Percentiles rank a stretch among this genome's conserved stretches.
Evolutionary conservation across 2,329 filamentous ascomycete genomes (phyloP).

Genomic region (Fusarium euwallaceae): DNA sequence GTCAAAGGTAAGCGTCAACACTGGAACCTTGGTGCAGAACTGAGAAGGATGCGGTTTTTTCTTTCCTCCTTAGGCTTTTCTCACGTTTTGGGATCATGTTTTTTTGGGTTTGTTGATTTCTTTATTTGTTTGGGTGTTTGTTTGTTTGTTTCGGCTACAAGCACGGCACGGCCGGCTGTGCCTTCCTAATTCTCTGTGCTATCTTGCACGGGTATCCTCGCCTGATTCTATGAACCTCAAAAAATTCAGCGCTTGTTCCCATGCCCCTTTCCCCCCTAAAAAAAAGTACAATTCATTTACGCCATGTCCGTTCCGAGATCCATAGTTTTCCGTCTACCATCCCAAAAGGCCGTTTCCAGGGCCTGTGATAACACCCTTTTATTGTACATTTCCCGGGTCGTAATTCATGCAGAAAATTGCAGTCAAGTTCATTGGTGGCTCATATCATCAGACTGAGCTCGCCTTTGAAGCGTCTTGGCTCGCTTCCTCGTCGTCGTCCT

Average conservation of each 20-base stretch:
- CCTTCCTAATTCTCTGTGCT: conserved; percentile 28
- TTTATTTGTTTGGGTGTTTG: conserved; percentile 20
- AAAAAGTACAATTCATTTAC: conserved; percentile 27
- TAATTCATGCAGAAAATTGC: conserved; percentile 32
- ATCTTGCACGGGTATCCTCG: conserved; percentile 43
- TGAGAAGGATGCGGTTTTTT: background rate
- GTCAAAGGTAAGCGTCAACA: background rate
- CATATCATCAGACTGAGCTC: background rate
- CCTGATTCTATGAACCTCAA: conserved; percentile 28
- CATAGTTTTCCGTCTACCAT: conserved; percentile 14
- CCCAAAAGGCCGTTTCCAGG: conserved; percentile 14
- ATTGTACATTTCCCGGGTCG: conserved; percentile 37
- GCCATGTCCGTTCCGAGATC: conserved; percentile 24
- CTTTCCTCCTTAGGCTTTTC: background rate
- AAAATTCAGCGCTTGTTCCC: conserved; percentile 31
- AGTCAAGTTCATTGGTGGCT: background rate
- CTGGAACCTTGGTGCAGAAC: background rate
- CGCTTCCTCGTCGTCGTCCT: conserved; percentile 61
- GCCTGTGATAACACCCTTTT: conserved; percentile 18
- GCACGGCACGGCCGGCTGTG: conserved; percentile 22
- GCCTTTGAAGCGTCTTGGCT: conserved; percentile 45
- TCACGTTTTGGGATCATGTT: background rate
- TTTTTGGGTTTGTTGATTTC: conserved; percentile 4
- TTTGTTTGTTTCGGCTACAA: conserved; percentile 13
- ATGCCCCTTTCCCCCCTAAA: conserved; percentile 4